A percentile compares a stretch with the other conserved stretches of the same genome.
phyloP scores from a whole-genome alignment of 2,329 filamentous ascomycete genomes.

The Pezicula carpinea region DNA sequence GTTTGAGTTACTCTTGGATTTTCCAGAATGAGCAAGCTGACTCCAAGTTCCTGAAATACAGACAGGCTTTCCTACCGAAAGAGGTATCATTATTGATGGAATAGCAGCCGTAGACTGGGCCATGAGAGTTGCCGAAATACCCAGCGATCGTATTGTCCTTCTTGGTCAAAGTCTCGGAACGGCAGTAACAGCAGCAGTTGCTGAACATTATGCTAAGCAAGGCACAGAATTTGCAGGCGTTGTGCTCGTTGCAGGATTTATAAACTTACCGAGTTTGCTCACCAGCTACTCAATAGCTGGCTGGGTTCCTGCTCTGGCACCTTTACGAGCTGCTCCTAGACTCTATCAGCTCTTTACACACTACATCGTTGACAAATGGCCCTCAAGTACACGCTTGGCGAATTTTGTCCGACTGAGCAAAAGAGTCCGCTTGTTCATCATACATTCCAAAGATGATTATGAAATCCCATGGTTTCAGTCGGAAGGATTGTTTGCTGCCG shows the following conservation, averaged over 20 bases:
- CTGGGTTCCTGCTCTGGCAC: conserved; percentile 71
- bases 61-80: conserved; percentile 76
- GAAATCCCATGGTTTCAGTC: conserved; percentile 77
- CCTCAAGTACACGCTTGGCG: conserved; percentile 61
- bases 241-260: conserved; percentile 76
- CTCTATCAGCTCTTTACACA: conserved; percentile 56
- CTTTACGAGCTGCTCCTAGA: conserved; percentile 62
- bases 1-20: too few species aligned
- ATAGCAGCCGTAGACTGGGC: conserved; percentile 70
- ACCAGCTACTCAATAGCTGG: conserved; percentile 74
- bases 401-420: conserved; percentile 49
- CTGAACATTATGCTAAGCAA: conserved; percentile 59
- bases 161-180: conserved; percentile 87
- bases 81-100: conserved; percentile 76
- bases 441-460: conserved; percentile 77
- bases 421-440: conserved; percentile 60
- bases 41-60: too few species aligned
- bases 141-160: conserved; percentile 69
- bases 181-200: conserved; percentile 71
- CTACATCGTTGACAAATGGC: conserved; percentile 77
- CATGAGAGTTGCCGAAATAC: conserved; percentile 57
- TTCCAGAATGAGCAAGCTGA: too few species aligned
- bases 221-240: conserved; percentile 72
- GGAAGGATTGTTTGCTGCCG: conserved; percentile 56
- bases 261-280: conserved; percentile 67